Percentiles rank a stretch among this genome's conserved stretches.
Evolutionary conservation across 768 basidiomycete species (phyloP).

Genomic region (Hericium coralloides): DNA sequence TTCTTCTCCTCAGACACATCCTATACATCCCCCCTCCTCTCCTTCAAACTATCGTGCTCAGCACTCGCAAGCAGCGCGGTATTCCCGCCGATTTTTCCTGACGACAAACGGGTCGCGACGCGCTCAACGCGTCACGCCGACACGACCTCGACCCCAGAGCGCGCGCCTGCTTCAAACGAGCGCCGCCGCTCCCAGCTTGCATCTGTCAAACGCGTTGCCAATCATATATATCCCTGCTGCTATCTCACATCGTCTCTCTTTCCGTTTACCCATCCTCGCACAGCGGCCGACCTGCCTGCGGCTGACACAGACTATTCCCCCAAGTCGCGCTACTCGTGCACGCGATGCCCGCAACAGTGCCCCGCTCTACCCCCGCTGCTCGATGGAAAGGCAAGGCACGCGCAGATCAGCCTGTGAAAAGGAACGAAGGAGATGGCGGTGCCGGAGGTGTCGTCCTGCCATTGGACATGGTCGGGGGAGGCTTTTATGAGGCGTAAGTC

Average conservation of each 20-base stretch:
- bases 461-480: slow-evolving; percentile 44
- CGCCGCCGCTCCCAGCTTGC: background rate
- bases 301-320: background rate
- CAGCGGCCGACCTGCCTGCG: background rate
- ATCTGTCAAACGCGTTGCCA: background rate
- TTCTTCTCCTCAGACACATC: background rate
- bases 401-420: slow-evolving; percentile 1
- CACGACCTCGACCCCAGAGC: background rate
- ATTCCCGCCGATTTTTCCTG: background rate
- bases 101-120: background rate
- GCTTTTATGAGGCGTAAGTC: slow-evolving; percentile 54
- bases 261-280: background rate
- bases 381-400: slow-evolving; percentile 18
- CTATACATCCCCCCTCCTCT: background rate
- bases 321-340: background rate
- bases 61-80: background rate
- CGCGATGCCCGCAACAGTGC: background rate
- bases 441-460: slow-evolving; percentile 48
- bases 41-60: background rate
- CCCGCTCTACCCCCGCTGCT: background rate
- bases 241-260: background rate
- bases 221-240: background rate
- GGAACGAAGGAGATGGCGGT: slow-evolving; percentile 37
- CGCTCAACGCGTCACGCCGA: background rate
- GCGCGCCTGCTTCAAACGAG: background rate